phyloP scores from a whole-genome alignment of 2,329 filamentous ascomycete genomes.

The Trichoderma gracile region DNA sequence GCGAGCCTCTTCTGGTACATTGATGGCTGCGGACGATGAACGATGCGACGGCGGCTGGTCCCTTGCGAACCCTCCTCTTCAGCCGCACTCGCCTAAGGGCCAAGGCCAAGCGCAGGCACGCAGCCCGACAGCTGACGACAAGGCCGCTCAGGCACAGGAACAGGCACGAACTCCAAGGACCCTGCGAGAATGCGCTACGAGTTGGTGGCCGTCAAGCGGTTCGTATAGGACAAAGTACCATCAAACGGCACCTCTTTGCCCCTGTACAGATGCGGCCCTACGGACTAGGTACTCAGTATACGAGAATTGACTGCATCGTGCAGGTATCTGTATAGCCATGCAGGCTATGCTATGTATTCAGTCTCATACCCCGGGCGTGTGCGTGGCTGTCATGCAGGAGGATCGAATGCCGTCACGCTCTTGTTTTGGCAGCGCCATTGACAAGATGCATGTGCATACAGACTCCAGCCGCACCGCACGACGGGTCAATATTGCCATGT shows the following conservation, averaged over 20 bases:
- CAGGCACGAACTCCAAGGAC: background rate
- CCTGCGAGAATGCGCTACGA: background rate
- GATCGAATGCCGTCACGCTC: background rate
- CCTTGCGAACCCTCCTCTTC: slow-evolving; percentile 16
- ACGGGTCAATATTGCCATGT: background rate
- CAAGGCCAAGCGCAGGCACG: slow-evolving; percentile 8
- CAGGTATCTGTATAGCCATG: too few species aligned
- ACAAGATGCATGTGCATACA: background rate
- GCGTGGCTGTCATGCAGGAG: background rate
- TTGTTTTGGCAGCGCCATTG: background rate
- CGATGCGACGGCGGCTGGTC: slow-evolving; percentile 25
- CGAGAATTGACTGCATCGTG: too few species aligned
- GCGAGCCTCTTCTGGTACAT: background rate
- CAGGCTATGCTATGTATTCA: too few species aligned
- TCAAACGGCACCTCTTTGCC: background rate
- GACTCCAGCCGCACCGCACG: background rate
- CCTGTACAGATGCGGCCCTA: background rate
- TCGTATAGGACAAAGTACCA: background rate
- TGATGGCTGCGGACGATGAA: background rate
- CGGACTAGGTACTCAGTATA: background rate
- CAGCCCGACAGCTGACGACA: slow-evolving; percentile 23
- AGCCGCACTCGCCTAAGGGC: slow-evolving; percentile 9
- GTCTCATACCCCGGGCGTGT: background rate
- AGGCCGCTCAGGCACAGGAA: background rate
- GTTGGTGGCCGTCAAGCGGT: too few species aligned